A percentile compares a stretch with the other conserved stretches of the same genome.
Conservation (phyloP, 164 flowering plant species). For the Vitis riparia region DNA sequence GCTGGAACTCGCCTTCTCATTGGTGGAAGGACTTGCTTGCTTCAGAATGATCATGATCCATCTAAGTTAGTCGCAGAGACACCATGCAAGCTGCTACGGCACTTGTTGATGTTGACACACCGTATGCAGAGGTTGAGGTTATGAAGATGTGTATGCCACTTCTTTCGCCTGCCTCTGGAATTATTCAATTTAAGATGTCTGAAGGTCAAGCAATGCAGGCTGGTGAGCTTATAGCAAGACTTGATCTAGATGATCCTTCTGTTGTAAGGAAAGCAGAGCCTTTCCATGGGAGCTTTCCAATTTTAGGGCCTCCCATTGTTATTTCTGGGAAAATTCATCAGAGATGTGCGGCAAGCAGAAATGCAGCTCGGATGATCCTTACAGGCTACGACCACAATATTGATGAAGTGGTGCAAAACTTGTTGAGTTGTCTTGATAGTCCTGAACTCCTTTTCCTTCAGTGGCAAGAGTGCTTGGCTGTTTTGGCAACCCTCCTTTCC, state of each 20-base stretch:
- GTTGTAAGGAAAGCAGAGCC: conserved; percentile 99
- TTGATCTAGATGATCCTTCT: conserved; percentile 97
- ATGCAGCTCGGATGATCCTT: conserved; percentile 93
- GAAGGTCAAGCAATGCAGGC: conserved; percentile 99
- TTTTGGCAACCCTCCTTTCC: conserved; percentile 89
- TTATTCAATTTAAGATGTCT: conserved; percentile 75
- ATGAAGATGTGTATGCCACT: conserved; percentile 99
- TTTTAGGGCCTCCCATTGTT: conserved; percentile 90
- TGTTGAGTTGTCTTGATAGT: conserved; percentile 89
- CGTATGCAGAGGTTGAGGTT: conserved; percentile 99
- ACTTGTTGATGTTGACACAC: conserved; percentile 87
- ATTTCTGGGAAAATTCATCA: conserved; percentile 96
- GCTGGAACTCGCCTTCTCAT: conserved; percentile 99
- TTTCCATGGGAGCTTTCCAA: conserved; percentile 87
- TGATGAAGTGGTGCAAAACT: conserved; percentile 90
- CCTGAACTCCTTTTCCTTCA: conserved; percentile 98
- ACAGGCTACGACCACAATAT: conserved; percentile 95
- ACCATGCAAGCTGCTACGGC: conserved; percentile 97
- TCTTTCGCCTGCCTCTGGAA: conserved; percentile 95
- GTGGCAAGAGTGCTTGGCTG: conserved; percentile 98
- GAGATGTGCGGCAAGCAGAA: conserved; percentile 90
- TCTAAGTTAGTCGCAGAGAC: conserved; percentile 97
- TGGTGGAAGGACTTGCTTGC: conserved; percentile 99
- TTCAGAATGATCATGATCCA: conserved; percentile 99
- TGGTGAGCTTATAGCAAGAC: conserved; percentile 92